These are phyloP conservation scores for Escallonia herrerae DNA, from an alignment of 129 eudicot genomes.

Conservation along the genomic window DNA sequence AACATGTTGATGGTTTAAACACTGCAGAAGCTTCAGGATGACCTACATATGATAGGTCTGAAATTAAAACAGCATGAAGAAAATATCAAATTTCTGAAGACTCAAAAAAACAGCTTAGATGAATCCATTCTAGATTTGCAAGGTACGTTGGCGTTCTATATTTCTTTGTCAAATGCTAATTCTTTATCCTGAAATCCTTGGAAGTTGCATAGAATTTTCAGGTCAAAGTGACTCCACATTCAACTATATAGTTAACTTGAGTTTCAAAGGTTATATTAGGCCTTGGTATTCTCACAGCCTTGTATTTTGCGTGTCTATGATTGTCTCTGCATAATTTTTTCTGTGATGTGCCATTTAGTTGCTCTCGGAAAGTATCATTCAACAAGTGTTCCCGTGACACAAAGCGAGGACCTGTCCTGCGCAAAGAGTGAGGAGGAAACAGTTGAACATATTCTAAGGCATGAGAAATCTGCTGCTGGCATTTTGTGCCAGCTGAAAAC, in stretches of 20 bases:
- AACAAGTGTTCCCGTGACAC: constrained; percentile 23
- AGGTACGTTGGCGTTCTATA: constrained; percentile 20
- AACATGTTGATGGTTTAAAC: constrained; percentile 3
- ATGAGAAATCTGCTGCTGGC: constrained; percentile 68
- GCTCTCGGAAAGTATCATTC: constrained; percentile 47
- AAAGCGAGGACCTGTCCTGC: constrained; percentile 27
- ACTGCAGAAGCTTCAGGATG: constrained; percentile 73
- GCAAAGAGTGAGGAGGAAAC: constrained; percentile 39
- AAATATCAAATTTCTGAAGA: constrained; percentile 43
- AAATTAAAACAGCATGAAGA: constrained; percentile 71
- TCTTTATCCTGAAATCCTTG: too few relatives aligned
- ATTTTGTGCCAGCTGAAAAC: constrained; percentile 41
- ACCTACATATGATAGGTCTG: constrained; percentile 50
- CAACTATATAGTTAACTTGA: too few relatives aligned
- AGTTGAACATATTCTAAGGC: constrained; percentile 32
- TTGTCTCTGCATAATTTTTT: too few relatives aligned
- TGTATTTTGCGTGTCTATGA: neutral
- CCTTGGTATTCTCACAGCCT: too few relatives aligned
- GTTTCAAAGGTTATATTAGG: too few relatives aligned
- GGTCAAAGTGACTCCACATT: too few relatives aligned
- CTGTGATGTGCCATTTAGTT: constrained; percentile 21
- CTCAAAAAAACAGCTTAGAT: constrained; percentile 37
- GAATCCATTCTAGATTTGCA: constrained; percentile 57
- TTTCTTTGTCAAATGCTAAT: constrained; percentile 1
- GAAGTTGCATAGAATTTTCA: too few relatives aligned